Base-by-base conservation (phyloP, 73 alveolate species). In the Uronychia binucleata region DNA sequence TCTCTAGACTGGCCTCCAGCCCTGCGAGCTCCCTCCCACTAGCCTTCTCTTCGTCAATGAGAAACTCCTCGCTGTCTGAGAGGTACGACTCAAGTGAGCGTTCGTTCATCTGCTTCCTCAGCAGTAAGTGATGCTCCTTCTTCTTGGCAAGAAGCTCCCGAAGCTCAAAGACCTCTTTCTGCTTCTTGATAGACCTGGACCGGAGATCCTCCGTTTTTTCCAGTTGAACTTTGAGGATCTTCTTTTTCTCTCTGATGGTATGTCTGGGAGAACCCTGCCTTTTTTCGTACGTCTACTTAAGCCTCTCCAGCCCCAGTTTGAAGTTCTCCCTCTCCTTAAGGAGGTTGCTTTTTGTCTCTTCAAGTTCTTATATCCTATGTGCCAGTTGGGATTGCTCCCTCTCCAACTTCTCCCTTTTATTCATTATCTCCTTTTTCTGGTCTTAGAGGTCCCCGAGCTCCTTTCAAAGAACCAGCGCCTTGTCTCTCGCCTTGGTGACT, bases 41-140 rank as follows among this genome's bases (percentile, higher is more conserved):
- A 75, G 81, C 81, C 5, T 75, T 25, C 58, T 75, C 81, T 75
- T 75, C 81, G 5, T 75, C 46, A 5, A 28, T 8, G 59, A 75
- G 30, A 27, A 75, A 75, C 5, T 58, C 81, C 25, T 75, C 81
- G 5, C 59, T 28, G 27, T 75, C 81, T 28, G 59, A 28, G 1
- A 75, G 81, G 81, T 75, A 75, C 19, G 59, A 28, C 30, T 75
- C 81, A 5, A 75, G 11, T 28, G 81, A 75, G 19, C 81, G 1
- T 27, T 75, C 81, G 5, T 75, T 25, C 81, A 75, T 75, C 30
- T 75, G 58, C 30, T 75, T 28, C 30, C 58, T 75, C 59, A 75
- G 5, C 27, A 5, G 19, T 1, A 30, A 5, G 27, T 28, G 27
- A 27, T 75, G 81, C 46, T 75, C 81, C 30, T 75, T 32, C 28